Evolutionary conservation across 768 basidiomycete genomes (phyloP), one percentile per base, ranked within the genome.

Genomic region (Lentinula aciculospora): DNA sequence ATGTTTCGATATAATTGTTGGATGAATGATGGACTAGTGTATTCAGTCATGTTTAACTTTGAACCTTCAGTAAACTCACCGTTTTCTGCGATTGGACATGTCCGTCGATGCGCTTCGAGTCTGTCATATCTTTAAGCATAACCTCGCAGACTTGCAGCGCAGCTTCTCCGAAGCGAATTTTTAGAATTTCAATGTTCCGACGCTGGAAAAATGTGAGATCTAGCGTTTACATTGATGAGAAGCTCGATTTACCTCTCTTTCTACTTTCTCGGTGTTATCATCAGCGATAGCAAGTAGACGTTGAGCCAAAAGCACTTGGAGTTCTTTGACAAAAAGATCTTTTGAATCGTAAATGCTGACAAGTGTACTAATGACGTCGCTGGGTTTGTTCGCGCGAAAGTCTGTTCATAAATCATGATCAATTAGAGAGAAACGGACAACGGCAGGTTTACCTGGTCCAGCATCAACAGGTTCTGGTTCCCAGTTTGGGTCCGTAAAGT

Each of bases 311-410:
- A 97, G 74, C 0, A 93, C 86, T 68, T 98, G 97, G 31, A 99
- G 75, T 69, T 98, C 97, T 68, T 93, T 96, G 64, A 98, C 83
- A 65, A 99, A 98, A 8, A 98, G 81, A 63, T 98, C 97, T 66
- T 94, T 91, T 2, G 95, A 95, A 67, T 98, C 94, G 64, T 98
- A 98, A 62, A 98, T 98, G 68, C 91, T 94, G 63, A 98, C 94
- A 1, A 98, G 84, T 0, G 96, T 96, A 68, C 92, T 95, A 66
- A 98, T 88, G 60, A 98, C 86, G 66, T 98, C 97, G 63, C 90
- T 90, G 0, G 92, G 85, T 67, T 91, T 94, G 67, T 89, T 94
- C 1, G 91, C 84, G 34, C 94, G 81, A 74, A 97, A 99, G 62
- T 94, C 96, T 94, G 70, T 21, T n/a, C 28, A 29, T 39, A 56